Evolutionary conservation across 2,329 filamentous ascomycete genomes (phyloP), one percentile per base, ranked within the genome.

Genomic region (Knufia fluminis): DNA sequence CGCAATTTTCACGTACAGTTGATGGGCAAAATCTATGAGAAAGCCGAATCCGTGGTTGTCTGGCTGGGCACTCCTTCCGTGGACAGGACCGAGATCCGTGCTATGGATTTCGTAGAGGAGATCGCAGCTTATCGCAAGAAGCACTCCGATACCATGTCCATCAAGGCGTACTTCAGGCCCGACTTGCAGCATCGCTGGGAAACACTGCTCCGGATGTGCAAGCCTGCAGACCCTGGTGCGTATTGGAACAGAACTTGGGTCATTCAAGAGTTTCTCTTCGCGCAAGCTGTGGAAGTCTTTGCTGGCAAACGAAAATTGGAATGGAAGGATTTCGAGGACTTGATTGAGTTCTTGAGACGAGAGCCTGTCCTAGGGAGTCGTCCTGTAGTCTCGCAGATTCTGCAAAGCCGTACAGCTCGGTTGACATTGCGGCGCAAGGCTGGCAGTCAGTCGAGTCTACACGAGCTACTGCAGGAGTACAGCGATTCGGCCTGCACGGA

Each of bases 11-110:
- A 59, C 45, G 55, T 59, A 35, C 50, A 54, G 28, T 47, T 54
- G 16, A 59, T 59, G 57, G 51, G 47, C 22, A 49, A 45, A n/a
- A 57, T 59, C 50, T 59, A 59, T 33, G 51, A 57, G 4, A 48
- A 49, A 14, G 51, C 57, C 32, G 48, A 46, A 4, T 47, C 28
- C 32, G 51, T 52, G 3, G 52, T 59, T 26, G 57, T 59, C 8
- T 59, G 57, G 57, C 51, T 59, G 38, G 67, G 67, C 20, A 35
- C 54, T 9, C 46, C 46, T 4, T 52, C 48, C 10, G 49, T 53
- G 20, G 56, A 58, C 20, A 24, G 56, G 22, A 45, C 53, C 10
- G 53, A 58, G 49, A 52, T 55, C 7, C 44, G 54, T 12, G 54
- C 42, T 6, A 40, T 58, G 23, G 54, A 58, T 24, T 58, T 58